A percentile compares a stretch with the other conserved stretches of the same genome.
phyloP scores from a whole-genome alignment of 805 yeast species.

The Komagataella kurtzmanii region DNA sequence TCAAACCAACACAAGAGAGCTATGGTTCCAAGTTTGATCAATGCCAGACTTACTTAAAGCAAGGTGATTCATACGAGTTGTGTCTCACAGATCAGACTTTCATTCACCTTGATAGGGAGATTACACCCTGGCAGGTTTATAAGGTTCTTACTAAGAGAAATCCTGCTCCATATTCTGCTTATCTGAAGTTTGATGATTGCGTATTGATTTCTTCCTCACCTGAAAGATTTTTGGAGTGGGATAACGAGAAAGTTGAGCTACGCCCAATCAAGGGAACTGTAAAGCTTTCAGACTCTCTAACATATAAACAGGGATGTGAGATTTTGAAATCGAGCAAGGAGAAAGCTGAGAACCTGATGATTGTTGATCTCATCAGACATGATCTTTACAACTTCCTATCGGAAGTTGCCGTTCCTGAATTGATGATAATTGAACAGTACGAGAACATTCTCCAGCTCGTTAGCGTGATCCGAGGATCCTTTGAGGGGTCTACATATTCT shows the following conservation, averaged over 20 bases:
- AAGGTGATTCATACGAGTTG: slow-evolving; percentile 89
- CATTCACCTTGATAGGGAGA: slow-evolving; percentile 32
- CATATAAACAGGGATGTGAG: slow-evolving; percentile 41
- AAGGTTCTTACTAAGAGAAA: slow-evolving; percentile 56
- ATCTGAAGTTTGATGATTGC: slow-evolving; percentile 51
- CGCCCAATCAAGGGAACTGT: slow-evolving; percentile 97
- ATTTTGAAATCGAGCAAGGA: slow-evolving; percentile 80
- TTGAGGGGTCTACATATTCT: slow-evolving; percentile 22
- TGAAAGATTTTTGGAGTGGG: slow-evolving; percentile 84
- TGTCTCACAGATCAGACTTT: slow-evolving; percentile 74
- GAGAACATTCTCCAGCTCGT: slow-evolving; percentile 85
- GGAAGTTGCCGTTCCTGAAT: slow-evolving; percentile 55
- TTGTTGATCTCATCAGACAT: slow-evolving; percentile 89
- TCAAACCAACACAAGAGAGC: slow-evolving; percentile 34
- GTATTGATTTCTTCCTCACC: slow-evolving; percentile 81
- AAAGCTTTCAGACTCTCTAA: slow-evolving; percentile 41
- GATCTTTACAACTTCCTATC: slow-evolving; percentile 62
- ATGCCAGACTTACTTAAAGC: slow-evolving; percentile 54
- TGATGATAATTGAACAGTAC: slow-evolving; percentile 91
- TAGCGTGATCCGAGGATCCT: slow-evolving; percentile 66
- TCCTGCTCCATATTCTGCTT: slow-evolving; percentile 91
- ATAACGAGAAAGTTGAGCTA: slow-evolving; percentile 47
- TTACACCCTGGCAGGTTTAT: slow-evolving; percentile 70
- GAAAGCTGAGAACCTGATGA: slow-evolving; percentile 92
- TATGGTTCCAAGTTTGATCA: slow-evolving; percentile 42